phyloP scores from a whole-genome alignment of 495 filamentous ascomycete species.

The Lentithecium fluviatile region DNA sequence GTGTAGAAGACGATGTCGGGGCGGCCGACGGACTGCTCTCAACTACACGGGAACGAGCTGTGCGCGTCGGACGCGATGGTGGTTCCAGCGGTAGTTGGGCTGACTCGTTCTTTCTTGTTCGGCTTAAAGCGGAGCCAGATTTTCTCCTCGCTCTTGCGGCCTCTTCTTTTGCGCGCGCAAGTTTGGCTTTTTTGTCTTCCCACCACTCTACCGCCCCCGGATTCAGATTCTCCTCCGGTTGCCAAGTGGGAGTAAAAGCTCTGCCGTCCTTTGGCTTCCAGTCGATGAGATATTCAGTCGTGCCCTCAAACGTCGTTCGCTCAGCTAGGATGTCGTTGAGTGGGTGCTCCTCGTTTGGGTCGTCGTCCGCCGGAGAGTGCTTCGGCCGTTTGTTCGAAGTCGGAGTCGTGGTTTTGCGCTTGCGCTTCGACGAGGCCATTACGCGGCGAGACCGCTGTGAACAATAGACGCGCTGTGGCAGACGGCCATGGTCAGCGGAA shows the following conservation, averaged over 20 bases:
- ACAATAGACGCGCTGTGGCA: not conserved
- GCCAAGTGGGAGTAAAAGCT: not conserved
- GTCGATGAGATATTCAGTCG: not conserved
- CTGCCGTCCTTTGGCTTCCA: slow-evolving; percentile 3
- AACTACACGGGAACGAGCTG: not conserved
- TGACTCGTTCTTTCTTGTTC: too few relatives aligned
- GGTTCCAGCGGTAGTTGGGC: too few relatives aligned
- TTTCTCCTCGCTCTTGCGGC: not conserved
- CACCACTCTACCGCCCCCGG: not conserved
- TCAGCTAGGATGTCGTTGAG: not conserved
- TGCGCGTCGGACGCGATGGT: too few relatives aligned
- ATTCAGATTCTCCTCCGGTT: slow-evolving; percentile 4
- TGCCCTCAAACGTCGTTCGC: not conserved
- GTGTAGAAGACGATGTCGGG: not conserved
- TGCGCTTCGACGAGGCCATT: slow-evolving; percentile 12
- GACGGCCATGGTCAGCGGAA: slow-evolving; percentile 5
- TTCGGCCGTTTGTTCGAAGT: not conserved
- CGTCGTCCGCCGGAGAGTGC: not conserved
- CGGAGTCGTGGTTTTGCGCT: not conserved
- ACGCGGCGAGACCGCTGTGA: slow-evolving; percentile 2
- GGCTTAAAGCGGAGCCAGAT: too few relatives aligned
- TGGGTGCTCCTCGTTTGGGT: not conserved
- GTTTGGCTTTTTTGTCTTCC: not conserved
- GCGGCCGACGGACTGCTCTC: not conserved
- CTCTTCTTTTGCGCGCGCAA: not conserved